Conservation (phyloP, 2,329 filamentous ascomycete species). For the Neoascochyta sp. region DNA sequence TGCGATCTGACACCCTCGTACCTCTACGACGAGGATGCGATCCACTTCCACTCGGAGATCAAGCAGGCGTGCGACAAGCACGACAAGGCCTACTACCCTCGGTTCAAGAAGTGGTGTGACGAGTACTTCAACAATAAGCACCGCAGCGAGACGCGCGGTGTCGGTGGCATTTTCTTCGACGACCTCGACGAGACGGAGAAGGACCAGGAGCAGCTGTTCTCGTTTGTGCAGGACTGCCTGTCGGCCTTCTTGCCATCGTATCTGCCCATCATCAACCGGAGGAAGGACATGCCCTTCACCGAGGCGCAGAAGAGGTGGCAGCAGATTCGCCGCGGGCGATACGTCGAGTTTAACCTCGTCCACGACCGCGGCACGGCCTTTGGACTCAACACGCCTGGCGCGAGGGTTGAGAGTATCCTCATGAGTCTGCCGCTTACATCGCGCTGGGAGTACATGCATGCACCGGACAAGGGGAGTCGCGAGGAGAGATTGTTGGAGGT, state of each 20-base stretch:
- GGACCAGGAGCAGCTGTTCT: slow-evolving; percentile 83
- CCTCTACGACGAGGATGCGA: slow-evolving; percentile 93
- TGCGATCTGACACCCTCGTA: slow-evolving; percentile 91
- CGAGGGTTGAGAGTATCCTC: slow-evolving; percentile 90
- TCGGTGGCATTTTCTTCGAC: slow-evolving; percentile 98
- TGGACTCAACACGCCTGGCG: slow-evolving; percentile 86
- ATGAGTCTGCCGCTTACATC: slow-evolving; percentile 96
- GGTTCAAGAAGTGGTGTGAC: slow-evolving; percentile 98
- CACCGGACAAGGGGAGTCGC: slow-evolving; percentile 67
- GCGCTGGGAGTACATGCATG: slow-evolving; percentile 94
- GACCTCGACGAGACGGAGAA: slow-evolving; percentile 86
- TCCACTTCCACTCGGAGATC: slow-evolving; percentile 92
- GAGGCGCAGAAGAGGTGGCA: slow-evolving; percentile 92
- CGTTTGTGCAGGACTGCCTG: slow-evolving; percentile 81
- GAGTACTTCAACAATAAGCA: slow-evolving; percentile 96
- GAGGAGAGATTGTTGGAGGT: slow-evolving; percentile 80
- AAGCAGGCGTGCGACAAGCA: slow-evolving; percentile 93
- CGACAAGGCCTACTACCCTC: slow-evolving; percentile 84
- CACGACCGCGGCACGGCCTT: slow-evolving; percentile 95
- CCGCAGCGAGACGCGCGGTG: slow-evolving; percentile 76
- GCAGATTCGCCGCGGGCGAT: slow-evolving; percentile 87
- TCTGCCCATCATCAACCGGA: slow-evolving; percentile 77
- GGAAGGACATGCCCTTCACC: slow-evolving; percentile 89
- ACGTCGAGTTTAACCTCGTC: slow-evolving; percentile 97
- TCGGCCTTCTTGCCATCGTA: slow-evolving; percentile 88